Percentiles rank a stretch among this genome's conserved stretches.
Evolutionary conservation across 805 yeast genomes (phyloP).

Genomic region (Zygotorulaspora florentina): DNA sequence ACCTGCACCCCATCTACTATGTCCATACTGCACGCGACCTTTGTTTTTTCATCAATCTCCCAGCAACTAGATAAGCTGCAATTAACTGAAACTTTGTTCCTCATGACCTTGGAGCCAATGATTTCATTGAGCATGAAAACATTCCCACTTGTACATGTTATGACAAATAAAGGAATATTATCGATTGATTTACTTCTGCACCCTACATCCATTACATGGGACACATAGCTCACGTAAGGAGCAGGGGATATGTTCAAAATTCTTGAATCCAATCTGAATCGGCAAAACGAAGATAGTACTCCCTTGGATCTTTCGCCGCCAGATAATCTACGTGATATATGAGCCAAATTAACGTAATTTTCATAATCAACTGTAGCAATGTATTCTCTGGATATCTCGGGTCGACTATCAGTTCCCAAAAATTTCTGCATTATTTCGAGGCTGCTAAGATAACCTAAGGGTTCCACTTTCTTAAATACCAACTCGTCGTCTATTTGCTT

Average conservation of each 20-base stretch:
- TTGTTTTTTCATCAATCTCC: no score
- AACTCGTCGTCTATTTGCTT: background rate
- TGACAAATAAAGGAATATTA: constrained; percentile 9
- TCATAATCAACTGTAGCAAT: constrained; percentile 1
- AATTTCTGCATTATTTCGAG: constrained; percentile 1
- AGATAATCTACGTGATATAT: background rate
- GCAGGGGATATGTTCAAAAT: constrained; percentile 3
- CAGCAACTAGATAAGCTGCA: no score
- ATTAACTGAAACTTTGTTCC: no score
- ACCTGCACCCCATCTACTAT: no score
- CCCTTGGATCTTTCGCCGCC: background rate
- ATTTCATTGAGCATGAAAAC: constrained; percentile 2
- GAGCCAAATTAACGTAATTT: background rate
- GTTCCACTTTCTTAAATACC: background rate
- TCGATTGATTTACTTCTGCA: background rate
- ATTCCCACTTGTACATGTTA: constrained; percentile 8
- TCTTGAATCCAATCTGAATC: background rate
- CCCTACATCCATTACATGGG: background rate
- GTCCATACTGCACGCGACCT: no score
- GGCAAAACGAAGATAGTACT: background rate
- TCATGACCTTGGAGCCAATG: background rate
- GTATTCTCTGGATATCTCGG: background rate
- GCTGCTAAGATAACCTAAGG: no score
- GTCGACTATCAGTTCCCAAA: background rate
- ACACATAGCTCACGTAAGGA: background rate